These are phyloP conservation scores for Brassica incana DNA, from an alignment of 345 rosid species.

Conservation along the genomic window DNA sequence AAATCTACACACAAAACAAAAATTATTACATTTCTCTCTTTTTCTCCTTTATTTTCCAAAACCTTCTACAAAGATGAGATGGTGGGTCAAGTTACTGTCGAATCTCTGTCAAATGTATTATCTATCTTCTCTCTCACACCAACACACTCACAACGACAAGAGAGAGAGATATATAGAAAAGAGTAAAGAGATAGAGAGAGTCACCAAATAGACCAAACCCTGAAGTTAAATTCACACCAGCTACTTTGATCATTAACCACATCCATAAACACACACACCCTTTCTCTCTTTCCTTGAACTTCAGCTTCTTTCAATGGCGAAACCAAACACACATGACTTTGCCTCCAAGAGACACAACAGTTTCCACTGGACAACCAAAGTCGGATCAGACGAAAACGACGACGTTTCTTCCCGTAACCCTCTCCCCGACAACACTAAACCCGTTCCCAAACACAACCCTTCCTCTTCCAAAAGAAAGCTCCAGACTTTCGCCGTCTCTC, in stretches of 20 bases:
- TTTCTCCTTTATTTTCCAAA: conserved; percentile 14
- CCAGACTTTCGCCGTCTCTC: conserved; percentile 71
- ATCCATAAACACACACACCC: not conserved
- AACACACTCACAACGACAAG: conserved; percentile 36
- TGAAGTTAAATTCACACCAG: conserved; percentile 33
- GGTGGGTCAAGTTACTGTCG: conserved; percentile 36
- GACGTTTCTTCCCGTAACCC: conserved; percentile 33
- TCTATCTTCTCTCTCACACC: conserved; percentile 36
- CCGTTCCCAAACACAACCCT: conserved; percentile 27
- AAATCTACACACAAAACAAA: conserved; percentile 24
- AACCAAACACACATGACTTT: conserved; percentile 51
- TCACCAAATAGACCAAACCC: conserved; percentile 42
- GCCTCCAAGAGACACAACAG: conserved; percentile 63
- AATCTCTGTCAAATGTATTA: conserved; percentile 38
- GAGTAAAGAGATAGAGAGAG: conserved; percentile 8
- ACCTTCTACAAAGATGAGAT: conserved; percentile 18
- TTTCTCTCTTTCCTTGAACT: not conserved
- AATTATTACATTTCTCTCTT: not conserved
- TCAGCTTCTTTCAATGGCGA: conserved; percentile 47
- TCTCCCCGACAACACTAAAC: conserved; percentile 3
- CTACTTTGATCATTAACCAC: conserved; percentile 19
- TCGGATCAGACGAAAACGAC: conserved; percentile 61
- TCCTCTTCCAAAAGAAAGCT: conserved; percentile 56
- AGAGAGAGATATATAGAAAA: not conserved
- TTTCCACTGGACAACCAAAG: conserved; percentile 83